A percentile compares a stretch with the other conserved stretches of the same genome.
Conservation (phyloP, 1,139 yeast species). For the Taphrina communis region DNA sequence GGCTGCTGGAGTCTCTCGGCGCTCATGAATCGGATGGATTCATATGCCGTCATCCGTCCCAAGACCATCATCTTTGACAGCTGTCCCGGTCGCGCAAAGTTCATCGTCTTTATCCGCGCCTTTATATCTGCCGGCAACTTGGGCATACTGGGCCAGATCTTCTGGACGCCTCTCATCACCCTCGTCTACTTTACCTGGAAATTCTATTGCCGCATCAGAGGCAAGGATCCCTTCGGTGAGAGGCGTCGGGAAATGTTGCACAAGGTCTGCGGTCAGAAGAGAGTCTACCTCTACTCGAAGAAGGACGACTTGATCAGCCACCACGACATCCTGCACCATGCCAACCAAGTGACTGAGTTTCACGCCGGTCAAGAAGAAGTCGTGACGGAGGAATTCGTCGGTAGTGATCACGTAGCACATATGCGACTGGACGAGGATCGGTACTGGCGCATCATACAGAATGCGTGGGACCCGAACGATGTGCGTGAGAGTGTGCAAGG, state of each 20-base stretch:
- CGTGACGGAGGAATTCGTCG: slow-evolving; percentile 30
- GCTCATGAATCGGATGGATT: slow-evolving; percentile 26
- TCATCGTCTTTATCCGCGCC: slow-evolving; percentile 31
- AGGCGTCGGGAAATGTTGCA: slow-evolving; percentile 38
- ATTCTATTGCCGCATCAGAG: slow-evolving; percentile 30
- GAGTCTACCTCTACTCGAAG: slow-evolving; percentile 31
- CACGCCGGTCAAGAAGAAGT: slow-evolving; percentile 30
- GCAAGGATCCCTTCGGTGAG: slow-evolving; percentile 39
- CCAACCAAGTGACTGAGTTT: slow-evolving; percentile 25
- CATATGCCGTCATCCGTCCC: slow-evolving; percentile 30
- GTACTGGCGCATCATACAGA: slow-evolving; percentile 33
- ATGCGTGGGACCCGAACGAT: slow-evolving; percentile 30
- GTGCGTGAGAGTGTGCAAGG: not conserved
- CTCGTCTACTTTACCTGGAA: slow-evolving; percentile 34
- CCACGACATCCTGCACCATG: slow-evolving; percentile 32
- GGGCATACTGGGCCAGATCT: slow-evolving; percentile 17
- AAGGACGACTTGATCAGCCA: slow-evolving; percentile 33
- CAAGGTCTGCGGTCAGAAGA: slow-evolving; percentile 22
- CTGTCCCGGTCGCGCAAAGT: slow-evolving; percentile 38
- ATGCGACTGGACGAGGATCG: slow-evolving; percentile 30
- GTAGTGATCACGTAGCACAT: slow-evolving; percentile 36
- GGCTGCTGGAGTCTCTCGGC: slow-evolving; percentile 38
- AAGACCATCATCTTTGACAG: slow-evolving; percentile 33
- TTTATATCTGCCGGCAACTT: slow-evolving; percentile 33
- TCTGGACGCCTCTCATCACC: slow-evolving; percentile 24